Conservation (phyloP, 306 rosid genomes). For the Castanopsis chinensis region DNA sequence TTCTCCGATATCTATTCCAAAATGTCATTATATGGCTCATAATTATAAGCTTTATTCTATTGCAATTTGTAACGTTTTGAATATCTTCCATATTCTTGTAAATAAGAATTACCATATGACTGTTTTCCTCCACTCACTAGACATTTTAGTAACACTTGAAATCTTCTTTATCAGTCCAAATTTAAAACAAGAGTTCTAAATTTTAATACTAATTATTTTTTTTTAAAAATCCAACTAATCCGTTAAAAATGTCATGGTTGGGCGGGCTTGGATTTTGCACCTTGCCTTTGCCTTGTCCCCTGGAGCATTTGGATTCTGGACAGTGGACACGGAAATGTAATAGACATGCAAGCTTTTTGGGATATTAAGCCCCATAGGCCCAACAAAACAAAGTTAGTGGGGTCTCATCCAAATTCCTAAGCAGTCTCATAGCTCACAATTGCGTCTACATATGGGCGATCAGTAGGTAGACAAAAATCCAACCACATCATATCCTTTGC, state of each 20-base stretch:
- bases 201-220: no score
- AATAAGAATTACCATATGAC: no score
- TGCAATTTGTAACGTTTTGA: no score
- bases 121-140: no score
- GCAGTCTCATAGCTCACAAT: background rate
- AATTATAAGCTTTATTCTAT: no score
- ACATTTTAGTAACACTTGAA: no score
- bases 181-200: no score
- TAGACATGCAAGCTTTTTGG: background rate
- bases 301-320: background rate
- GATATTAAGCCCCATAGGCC: constrained; percentile 5
- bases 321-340: background rate
- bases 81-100: no score
- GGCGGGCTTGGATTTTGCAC: background rate
- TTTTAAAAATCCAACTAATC: no score
- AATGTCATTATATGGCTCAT: no score
- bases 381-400: constrained; percentile 16
- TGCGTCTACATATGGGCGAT: background rate
- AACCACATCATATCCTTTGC: constrained; percentile 3
- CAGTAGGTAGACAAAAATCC: constrained; percentile 10
- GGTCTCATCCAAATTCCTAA: constrained; percentile 21
- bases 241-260: background rate
- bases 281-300: background rate
- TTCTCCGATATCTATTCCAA: no score
- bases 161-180: no score